A percentile compares a stretch with the other conserved stretches of the same genome.
Conservation (phyloP, 2,329 filamentous ascomycete species). For the Stemphylium lycopersici region DNA sequence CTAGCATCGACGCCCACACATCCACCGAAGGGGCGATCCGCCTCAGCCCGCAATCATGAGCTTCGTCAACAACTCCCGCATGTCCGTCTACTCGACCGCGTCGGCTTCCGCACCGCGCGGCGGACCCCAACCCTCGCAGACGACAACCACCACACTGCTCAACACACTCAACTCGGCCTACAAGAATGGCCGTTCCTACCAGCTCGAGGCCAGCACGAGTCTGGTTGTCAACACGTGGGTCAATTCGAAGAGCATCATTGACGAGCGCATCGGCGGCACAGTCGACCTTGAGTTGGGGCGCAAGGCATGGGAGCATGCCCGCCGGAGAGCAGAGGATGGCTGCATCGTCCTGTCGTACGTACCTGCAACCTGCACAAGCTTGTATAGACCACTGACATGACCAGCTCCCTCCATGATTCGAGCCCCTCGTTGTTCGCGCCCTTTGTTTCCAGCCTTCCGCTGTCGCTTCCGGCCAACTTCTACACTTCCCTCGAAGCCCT, state of each 20-base stretch:
- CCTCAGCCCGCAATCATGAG: slow-evolving; percentile 43
- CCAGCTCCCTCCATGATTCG: slow-evolving; percentile 84
- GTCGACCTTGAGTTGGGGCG: slow-evolving; percentile 79
- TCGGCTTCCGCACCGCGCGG: slow-evolving; percentile 62
- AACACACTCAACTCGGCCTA: slow-evolving; percentile 93
- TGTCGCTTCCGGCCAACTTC: slow-evolving; percentile 75
- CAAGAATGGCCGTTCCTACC: slow-evolving; percentile 79
- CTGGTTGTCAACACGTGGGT: slow-evolving; percentile 96
- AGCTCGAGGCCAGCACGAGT: slow-evolving; percentile 86
- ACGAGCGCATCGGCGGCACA: slow-evolving; percentile 75
- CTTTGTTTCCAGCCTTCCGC: slow-evolving; percentile 80
- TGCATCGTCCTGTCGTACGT: slow-evolving; percentile 87
- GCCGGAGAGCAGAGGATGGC: slow-evolving; percentile 91
- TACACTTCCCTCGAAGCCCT: slow-evolving; percentile 82
- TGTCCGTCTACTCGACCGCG: slow-evolving; percentile 66
- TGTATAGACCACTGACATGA: slow-evolving; percentile 15
- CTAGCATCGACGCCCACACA: slow-evolving; percentile 14
- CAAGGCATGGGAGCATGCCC: slow-evolving; percentile 94
- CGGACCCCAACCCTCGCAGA: slow-evolving; percentile 72
- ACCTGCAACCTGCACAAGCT: not conserved
- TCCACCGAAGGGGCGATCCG: slow-evolving; percentile 28
- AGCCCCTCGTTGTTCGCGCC: slow-evolving; percentile 83
- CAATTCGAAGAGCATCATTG: slow-evolving; percentile 74
- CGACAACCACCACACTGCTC: slow-evolving; percentile 90
- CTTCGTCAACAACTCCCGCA: slow-evolving; percentile 65